Evolutionary conservation across 192 early-diverging fungal species (phyloP), one percentile per base, ranked within the genome.

Genomic region (Neocallimastix lanati): DNA sequence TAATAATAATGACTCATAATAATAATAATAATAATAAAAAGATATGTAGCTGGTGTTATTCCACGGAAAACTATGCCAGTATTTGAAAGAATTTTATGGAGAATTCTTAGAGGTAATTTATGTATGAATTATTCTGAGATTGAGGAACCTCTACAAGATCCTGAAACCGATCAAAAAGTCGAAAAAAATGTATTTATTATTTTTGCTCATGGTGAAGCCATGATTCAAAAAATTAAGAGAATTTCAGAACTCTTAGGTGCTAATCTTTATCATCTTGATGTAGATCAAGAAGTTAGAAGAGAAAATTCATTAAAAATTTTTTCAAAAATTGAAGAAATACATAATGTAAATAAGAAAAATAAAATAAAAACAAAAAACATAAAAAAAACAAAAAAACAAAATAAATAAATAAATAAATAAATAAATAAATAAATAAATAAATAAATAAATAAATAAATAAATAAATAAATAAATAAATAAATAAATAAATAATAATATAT

Each of bases 121-220:
- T 97, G 92, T 86, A 93, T 98, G 86, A 98, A 97, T 84, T 89
- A 93, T 77, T 93, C 95, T 6, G 96, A 98, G 81, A 97, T 99
- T 82, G 95, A 95, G 58, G 98, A 98, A 83, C 89, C 91, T 11
- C 94, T 99, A 82, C 85, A 89, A 67, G 98, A 99, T 82, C 96
- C 96, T 12, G 90, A 87, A 77, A 93, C 92, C 1, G 98, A 98
- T 82, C 91, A 93, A 81, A 82, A 88, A 13, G 91, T 98, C 3
- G 91, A 96, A 80, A 99, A 99, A 88, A 96, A 94, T 82, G 98
- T 98, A 11, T 98, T 99, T 82, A 92, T 96, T 79, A 95, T 99
- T 80, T 99, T 99, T 92, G 96, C 98, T 15, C 98, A 99, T 81
- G 98, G 98, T 78, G 86, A 88, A 77, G 93, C 96, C 82, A 88